Base-by-base conservation (phyloP, 2,329 filamentous ascomycete genomes). In the Neoascochyta sp. region DNA sequence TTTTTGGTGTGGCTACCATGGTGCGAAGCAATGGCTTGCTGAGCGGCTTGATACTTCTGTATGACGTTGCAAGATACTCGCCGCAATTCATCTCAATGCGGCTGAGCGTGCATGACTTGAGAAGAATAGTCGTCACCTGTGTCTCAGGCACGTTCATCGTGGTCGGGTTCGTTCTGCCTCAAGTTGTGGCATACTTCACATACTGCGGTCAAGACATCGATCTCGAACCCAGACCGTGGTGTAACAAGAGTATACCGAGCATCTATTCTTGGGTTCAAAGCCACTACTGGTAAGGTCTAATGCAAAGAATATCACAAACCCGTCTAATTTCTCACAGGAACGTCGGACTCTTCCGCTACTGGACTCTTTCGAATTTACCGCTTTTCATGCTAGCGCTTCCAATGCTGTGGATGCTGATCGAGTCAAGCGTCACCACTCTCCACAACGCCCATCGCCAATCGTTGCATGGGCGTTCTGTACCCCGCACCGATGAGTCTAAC, bases 251-350 rank as follows among this genome's bases (percentile, higher is more conserved):
- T n/a, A 42, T 89, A 9, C 92, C 92, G 4, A 94, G 87, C 58
- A 89, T 98, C 38, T 96, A 94, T 64, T 74, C 79, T 0, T 96
- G 84, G 70, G 90, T 96, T 2, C 92, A 98, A 58, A 72, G 73
- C 24, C 71, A 85, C 51, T 96, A 98, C 63, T 98, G 92, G 89
- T 94, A 73, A 61, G 78, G 15, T 21, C 14, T 27, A 14, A n/a
- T 10, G 4, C 4, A 13, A 4, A 13, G 6, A 18, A 3, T 4
- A 18, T 8, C 6, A 16, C n/a, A 16, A 16, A 24, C n/a, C n/a
- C n/a, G n/a, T 26, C 28, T 47, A 24, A 51, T 29, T 9, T 16
- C 16, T 30, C n/a, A 3, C 28, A 95, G 89, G 92, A 81, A 90
- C 50, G 80, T 84, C 29, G 92, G 92, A 0, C 83, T 94, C 46